A percentile compares a stretch with the other conserved stretches of the same genome.
phyloP scores from a whole-genome alignment of 2,329 filamentous ascomycete genomes.

The Sordariomycetes sp. region DNA sequence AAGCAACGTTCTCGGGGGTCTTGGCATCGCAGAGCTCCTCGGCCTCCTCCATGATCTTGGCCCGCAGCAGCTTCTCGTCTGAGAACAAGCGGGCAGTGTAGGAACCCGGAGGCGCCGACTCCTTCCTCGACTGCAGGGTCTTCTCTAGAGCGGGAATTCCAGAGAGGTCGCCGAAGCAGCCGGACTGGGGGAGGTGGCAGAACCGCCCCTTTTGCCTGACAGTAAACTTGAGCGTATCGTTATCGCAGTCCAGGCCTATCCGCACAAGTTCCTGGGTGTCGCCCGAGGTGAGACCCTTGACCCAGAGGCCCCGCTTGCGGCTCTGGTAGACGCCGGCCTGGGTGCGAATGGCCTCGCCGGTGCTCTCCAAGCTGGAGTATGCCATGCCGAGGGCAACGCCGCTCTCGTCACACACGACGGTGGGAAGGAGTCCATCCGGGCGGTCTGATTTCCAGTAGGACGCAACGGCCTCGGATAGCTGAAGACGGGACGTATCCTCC shows the following conservation, averaged over 20 bases:
- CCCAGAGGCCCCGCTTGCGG: conserved; percentile 88
- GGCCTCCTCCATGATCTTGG: conserved; percentile 98
- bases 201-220: conserved; percentile 87
- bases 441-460: conserved; percentile 72
- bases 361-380: conserved; percentile 87
- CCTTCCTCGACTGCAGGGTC: conserved; percentile 72
- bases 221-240: conserved; percentile 81
- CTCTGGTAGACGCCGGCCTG: conserved; percentile 84
- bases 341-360: conserved; percentile 75
- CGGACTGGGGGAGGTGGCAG: conserved; percentile 86
- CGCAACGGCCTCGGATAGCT: conserved; percentile 62
- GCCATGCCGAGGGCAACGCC: conserved; percentile 80
- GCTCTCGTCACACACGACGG: conserved; percentile 81
- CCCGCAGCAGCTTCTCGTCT: conserved; percentile 77
- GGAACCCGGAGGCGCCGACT: conserved; percentile 75
- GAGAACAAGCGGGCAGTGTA: conserved; percentile 92
- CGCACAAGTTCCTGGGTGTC: conserved; percentile 84
- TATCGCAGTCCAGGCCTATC: conserved; percentile 84
- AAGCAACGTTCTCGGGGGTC: conserved; percentile 73
- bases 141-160: conserved; percentile 80
- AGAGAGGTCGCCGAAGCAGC: conserved; percentile 78
- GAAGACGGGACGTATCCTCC: conserved; percentile 39
- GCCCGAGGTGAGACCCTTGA: conserved; percentile 90
- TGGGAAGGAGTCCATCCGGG: conserved; percentile 74
- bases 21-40: conserved; percentile 86